Evolutionary conservation across 495 filamentous ascomycete genomes (phyloP).

Genomic region (Aspergillus egyptiacus): DNA sequence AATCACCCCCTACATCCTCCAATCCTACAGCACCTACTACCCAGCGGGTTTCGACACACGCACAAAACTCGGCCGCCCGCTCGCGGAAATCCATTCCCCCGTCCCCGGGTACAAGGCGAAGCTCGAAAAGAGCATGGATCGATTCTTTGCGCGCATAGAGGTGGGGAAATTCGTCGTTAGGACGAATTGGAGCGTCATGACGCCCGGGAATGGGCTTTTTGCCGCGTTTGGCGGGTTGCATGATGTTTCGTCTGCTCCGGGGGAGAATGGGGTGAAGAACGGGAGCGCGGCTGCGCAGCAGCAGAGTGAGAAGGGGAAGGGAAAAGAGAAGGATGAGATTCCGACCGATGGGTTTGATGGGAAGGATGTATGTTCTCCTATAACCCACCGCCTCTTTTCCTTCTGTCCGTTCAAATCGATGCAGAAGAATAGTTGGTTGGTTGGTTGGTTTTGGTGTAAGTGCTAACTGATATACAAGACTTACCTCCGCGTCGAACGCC

Average conservation of each 20-base stretch:
- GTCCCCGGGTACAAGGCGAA: slow-evolving; percentile 65
- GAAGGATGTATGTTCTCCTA: slow-evolving; percentile 31
- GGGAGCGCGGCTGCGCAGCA: slow-evolving; percentile 11
- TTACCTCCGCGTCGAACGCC: slow-evolving; percentile 63
- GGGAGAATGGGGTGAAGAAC: slow-evolving; percentile 33
- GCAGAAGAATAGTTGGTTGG: too few relatives aligned
- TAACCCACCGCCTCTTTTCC: not conserved
- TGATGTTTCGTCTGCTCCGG: slow-evolving; percentile 14
- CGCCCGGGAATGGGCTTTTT: slow-evolving; percentile 46
- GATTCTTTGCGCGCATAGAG: slow-evolving; percentile 55
- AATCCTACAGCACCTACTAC: slow-evolving; percentile 66
- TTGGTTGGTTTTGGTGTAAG: not conserved
- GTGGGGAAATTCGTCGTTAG: slow-evolving; percentile 35
- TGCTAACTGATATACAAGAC: slow-evolving; percentile 33
- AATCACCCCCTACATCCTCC: slow-evolving; percentile 46
- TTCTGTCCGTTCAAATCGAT: too few relatives aligned
- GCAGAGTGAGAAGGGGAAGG: not conserved
- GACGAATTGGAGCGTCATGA: slow-evolving; percentile 60
- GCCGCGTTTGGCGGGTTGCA: slow-evolving; percentile 38
- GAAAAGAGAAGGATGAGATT: slow-evolving; percentile 5
- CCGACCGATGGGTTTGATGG: slow-evolving; percentile 41
- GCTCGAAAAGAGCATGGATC: slow-evolving; percentile 70
- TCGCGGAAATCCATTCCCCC: slow-evolving; percentile 64
- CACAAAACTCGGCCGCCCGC: slow-evolving; percentile 54
- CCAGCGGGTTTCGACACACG: slow-evolving; percentile 65